Conservation (phyloP, 305 asterid genomes). For the Fraxinus floribunda region DNA sequence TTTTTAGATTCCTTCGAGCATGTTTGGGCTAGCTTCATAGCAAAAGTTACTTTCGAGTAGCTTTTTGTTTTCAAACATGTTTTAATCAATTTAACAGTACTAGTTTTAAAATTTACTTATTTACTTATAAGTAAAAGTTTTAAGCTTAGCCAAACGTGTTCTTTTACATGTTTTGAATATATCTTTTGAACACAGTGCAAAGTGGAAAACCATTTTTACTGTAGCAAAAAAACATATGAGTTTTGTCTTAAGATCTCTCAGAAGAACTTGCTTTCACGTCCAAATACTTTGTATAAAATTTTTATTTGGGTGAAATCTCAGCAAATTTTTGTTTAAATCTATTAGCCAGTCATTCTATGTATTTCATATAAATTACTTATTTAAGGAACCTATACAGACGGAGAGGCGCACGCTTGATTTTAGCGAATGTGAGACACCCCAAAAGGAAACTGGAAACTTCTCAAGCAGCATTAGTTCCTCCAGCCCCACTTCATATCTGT, state of each 20-base stretch:
- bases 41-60: neutral
- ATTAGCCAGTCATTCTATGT: neutral
- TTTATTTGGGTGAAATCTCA: neutral
- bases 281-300: neutral
- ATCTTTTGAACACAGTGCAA: neutral
- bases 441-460: conserved; percentile 43
- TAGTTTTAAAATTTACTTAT: neutral
- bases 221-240: neutral
- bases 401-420: conserved; percentile 86
- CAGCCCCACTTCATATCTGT: conserved; percentile 74
- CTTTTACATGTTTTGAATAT: neutral
- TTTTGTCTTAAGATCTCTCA: neutral
- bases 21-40: neutral
- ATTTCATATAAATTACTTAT: neutral
- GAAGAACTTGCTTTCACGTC: neutral
- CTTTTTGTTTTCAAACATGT: neutral
- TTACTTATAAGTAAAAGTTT: neutral
- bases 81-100: neutral
- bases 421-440: conserved; percentile 83
- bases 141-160: neutral
- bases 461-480: conserved; percentile 42
- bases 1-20: neutral
- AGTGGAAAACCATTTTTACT: neutral
- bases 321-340: neutral
- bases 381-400: conserved; percentile 37